phyloP scores from a whole-genome alignment of 1,284 basidiomycete species.

The Boletus subluridellus region DNA sequence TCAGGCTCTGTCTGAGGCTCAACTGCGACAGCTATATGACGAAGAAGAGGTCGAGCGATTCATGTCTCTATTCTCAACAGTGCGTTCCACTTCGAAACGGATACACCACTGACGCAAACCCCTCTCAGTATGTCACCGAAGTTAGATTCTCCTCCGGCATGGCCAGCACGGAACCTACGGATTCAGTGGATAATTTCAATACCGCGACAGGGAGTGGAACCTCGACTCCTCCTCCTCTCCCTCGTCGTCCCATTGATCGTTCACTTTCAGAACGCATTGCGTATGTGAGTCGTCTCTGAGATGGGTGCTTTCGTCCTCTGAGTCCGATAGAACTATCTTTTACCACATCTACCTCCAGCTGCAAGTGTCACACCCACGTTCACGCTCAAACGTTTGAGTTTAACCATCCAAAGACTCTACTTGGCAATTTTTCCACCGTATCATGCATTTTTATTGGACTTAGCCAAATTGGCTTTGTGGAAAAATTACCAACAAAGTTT shows the following conservation, averaged over 20 bases:
- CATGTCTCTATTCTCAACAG: conserved; percentile 53
- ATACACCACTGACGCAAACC: background rate
- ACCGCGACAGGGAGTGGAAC: background rate
- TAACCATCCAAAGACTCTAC: conserved; percentile 55
- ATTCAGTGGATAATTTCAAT: background rate
- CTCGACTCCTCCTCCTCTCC: conserved; percentile 2
- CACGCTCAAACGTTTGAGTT: conserved; percentile 49
- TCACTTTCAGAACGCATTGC: conserved; percentile 42
- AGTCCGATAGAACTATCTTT: conserved; percentile 39
- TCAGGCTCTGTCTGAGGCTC: conserved; percentile 31
- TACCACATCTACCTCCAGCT: conserved; percentile 46
- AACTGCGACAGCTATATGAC: conserved; percentile 57
- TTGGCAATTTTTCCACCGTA: conserved; percentile 52
- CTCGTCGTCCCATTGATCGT: conserved; percentile 12
- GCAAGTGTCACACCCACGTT: conserved; percentile 43
- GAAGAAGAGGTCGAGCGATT: conserved; percentile 61
- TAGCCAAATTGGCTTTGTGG: conserved; percentile 54
- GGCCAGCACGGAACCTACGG: background rate
- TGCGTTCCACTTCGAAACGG: conserved; percentile 30
- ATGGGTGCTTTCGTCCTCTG: conserved; percentile 1
- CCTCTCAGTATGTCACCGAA: conserved; percentile 55
- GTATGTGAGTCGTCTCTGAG: conserved; percentile 32
- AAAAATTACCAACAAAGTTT: conserved; percentile 46
- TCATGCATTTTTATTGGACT: conserved; percentile 39
- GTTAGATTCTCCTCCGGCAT: conserved; percentile 36